phyloP scores from a whole-genome alignment of 1,139 yeast species.

The Yamadazyma pseudoaaseri region DNA sequence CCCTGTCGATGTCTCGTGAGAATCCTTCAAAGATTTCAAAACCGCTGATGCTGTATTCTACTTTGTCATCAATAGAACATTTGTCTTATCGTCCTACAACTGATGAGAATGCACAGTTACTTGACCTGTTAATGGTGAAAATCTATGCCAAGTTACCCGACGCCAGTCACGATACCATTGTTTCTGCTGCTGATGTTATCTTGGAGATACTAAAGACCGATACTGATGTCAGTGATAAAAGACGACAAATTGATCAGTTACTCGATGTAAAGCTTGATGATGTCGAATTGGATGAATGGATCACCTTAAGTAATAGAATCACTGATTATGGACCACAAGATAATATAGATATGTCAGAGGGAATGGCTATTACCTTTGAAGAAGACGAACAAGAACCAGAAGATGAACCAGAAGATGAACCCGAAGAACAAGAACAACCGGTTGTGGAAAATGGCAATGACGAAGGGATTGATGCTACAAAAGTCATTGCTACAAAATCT shows the following conservation, averaged over 20 bases:
- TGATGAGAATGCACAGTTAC: slow-evolving; percentile 8
- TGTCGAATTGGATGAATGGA: slow-evolving; percentile 51
- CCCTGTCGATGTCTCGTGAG: not conserved
- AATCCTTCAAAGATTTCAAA: not conserved
- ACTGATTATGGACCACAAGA: slow-evolving; percentile 50
- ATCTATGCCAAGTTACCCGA: slow-evolving; percentile 35
- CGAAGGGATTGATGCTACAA: slow-evolving; percentile 6
- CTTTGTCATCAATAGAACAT: slow-evolving; percentile 13
- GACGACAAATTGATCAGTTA: slow-evolving; percentile 39
- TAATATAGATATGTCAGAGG: slow-evolving; percentile 20
- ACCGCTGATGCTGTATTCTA: not conserved
- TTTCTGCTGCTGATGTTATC: slow-evolving; percentile 65
- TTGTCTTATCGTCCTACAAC: slow-evolving; percentile 15
- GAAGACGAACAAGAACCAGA: slow-evolving; percentile 27
- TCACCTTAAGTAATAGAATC: slow-evolving; percentile 51
- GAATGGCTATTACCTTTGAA: slow-evolving; percentile 26
- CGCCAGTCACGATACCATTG: slow-evolving; percentile 41
- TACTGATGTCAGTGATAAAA: slow-evolving; percentile 22
- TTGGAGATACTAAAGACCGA: slow-evolving; percentile 60
- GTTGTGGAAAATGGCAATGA: slow-evolving; percentile 14
- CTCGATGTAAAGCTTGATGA: slow-evolving; percentile 46
- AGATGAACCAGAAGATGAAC: slow-evolving; percentile 22
- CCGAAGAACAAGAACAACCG: slow-evolving; percentile 21
- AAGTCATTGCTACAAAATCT: slow-evolving; percentile 10
- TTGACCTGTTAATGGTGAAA: slow-evolving; percentile 23